A percentile compares a stretch with the other conserved stretches of the same genome.
Conservation (phyloP, 2,329 filamentous ascomycete genomes). For the Verruconis gallopava region DNA sequence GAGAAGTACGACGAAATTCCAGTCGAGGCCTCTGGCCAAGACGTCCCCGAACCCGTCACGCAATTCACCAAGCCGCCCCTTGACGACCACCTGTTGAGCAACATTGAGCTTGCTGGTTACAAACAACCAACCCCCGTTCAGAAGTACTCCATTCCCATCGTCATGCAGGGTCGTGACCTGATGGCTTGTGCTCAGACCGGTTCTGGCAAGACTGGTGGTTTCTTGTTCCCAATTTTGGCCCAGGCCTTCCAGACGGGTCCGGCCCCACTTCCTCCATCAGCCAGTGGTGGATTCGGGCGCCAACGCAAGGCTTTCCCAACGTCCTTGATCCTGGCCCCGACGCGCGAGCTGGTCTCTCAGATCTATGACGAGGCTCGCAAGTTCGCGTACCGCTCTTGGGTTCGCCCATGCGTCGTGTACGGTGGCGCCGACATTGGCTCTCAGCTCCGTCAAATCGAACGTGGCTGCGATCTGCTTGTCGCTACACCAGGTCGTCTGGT, state of each 20-base stretch:
- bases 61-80: conserved; percentile 89
- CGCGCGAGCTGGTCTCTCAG: conserved; percentile 95
- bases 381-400: conserved; percentile 98
- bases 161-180: conserved; percentile 92
- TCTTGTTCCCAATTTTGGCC: conserved; percentile 97
- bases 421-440: conserved; percentile 98
- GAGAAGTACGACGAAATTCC: conserved; percentile 99
- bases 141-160: conserved; percentile 98
- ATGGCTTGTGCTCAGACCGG: conserved; percentile 99
- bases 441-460: conserved; percentile 96
- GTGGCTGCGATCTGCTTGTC: conserved; percentile 90
- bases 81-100: conserved; percentile 82
- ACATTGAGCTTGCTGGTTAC: conserved; percentile 91
- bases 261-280: conserved; percentile 51
- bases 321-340: conserved; percentile 87
- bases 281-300: conserved; percentile 63
- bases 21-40: conserved; percentile 86
- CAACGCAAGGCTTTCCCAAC: conserved; percentile 98
- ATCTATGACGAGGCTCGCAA: conserved; percentile 97
- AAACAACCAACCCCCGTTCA: conserved; percentile 93
- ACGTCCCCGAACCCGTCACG: conserved; percentile 84
- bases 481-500: conserved; percentile 95
- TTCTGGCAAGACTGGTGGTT: conserved; percentile 99
- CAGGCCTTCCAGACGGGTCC: conserved; percentile 89
- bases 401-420: conserved; percentile 95